A percentile compares a stretch with the other conserved stretches of the same genome.
phyloP scores from a whole-genome alignment of 1,284 basidiomycete genomes.

The Puccinia polysora region DNA sequence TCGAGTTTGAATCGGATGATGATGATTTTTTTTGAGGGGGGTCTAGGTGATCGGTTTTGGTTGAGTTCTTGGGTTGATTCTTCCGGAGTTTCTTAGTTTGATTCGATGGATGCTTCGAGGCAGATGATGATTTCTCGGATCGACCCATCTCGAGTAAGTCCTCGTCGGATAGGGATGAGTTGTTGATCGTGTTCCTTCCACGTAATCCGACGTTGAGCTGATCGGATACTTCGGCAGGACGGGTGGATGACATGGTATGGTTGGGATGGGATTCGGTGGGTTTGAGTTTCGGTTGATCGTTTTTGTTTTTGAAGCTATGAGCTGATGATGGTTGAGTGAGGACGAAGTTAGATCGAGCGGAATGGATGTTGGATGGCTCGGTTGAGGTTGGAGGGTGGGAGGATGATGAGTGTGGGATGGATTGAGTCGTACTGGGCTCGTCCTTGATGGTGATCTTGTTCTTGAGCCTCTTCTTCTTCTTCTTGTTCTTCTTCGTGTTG shows the following conservation, averaged over 20 bases:
- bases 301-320: too few relatives aligned
- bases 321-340: too few relatives aligned
- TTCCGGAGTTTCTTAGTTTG: slow-evolving; percentile 2
- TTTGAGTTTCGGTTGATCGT: too few relatives aligned
- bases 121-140: neutral
- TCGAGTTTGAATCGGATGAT: slow-evolving; percentile 48
- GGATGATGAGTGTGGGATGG: too few relatives aligned
- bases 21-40: slow-evolving; percentile 45
- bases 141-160: slow-evolving; percentile 15
- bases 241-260: too few relatives aligned
- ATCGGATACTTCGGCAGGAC: slow-evolving; percentile 8
- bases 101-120: neutral
- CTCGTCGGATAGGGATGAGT: neutral
- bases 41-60: slow-evolving; percentile 1
- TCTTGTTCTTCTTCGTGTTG: slow-evolving; percentile 8
- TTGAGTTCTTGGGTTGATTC: neutral
- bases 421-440: too few relatives aligned
- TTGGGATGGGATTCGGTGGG: too few relatives aligned
- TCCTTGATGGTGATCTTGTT: slow-evolving; percentile 11
- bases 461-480: neutral
- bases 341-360: too few relatives aligned
- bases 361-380: too few relatives aligned
- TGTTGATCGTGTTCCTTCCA: slow-evolving; percentile 1
- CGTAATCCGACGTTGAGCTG: slow-evolving; percentile 10
- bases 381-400: too few relatives aligned